Percentiles rank a stretch among this genome's conserved stretches.
phyloP scores from a whole-genome alignment of 2,329 filamentous ascomycete genomes.

The Trichophyton verrucosum region DNA sequence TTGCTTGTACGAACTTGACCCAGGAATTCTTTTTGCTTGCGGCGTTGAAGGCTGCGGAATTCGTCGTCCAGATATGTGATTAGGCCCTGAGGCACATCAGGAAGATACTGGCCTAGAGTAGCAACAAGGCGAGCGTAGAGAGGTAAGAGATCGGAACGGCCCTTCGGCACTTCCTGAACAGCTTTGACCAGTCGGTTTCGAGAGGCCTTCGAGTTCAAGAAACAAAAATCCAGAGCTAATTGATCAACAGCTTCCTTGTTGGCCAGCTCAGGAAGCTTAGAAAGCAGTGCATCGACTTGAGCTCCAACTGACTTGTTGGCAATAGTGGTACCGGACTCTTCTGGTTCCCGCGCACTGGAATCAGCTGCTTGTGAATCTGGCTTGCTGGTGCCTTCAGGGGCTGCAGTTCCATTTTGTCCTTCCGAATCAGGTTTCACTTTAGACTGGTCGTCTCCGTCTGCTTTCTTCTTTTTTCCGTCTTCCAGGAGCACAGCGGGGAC shows the following conservation, averaged over 20 bases:
- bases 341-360: conserved; percentile 43
- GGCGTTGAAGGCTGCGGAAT: conserved; percentile 88
- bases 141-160: conserved; percentile 78
- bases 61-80: conserved; percentile 91
- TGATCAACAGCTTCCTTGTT: conserved; percentile 88
- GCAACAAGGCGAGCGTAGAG: conserved; percentile 87
- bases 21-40: conserved; percentile 95
- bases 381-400: conserved; percentile 16
- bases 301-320: conserved; percentile 96
- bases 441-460: conserved; percentile 65
- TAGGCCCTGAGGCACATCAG: conserved; percentile 82
- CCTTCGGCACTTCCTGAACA: conserved; percentile 87
- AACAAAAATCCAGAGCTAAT: conserved; percentile 91
- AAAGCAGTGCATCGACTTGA: conserved; percentile 81
- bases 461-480: conserved; percentile 87
- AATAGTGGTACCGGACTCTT: conserved; percentile 86
- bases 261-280: conserved; percentile 78
- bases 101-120: conserved; percentile 85
- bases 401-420: conserved; percentile 35
- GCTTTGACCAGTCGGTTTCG: conserved; percentile 88
- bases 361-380: conserved; percentile 31
- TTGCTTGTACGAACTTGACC: conserved; percentile 89
- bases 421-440: conserved; percentile 55
- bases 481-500: conserved; percentile 89
- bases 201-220: conserved; percentile 95